Conservation (phyloP, 345 rosid species). For the Linum trigynum region DNA sequence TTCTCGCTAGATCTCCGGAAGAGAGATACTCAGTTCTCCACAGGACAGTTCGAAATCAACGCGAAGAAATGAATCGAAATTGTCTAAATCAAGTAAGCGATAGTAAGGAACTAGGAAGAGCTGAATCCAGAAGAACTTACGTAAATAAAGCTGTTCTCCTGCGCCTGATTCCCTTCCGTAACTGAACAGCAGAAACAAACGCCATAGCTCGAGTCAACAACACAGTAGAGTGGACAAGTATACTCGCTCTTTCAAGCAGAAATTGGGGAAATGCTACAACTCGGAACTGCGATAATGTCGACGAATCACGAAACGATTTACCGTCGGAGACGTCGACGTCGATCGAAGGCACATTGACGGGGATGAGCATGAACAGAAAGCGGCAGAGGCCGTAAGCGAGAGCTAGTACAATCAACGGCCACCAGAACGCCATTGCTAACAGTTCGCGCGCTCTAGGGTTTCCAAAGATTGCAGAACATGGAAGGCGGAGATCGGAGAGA, state of each 20-base stretch:
- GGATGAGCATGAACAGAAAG: constrained; percentile 79
- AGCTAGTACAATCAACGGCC: constrained; percentile 76
- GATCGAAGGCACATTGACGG: constrained; percentile 85
- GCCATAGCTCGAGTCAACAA: background rate
- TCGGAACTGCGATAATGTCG: background rate
- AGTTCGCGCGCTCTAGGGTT: background rate
- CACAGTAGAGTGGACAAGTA: background rate
- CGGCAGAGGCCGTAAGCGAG: constrained; percentile 86
- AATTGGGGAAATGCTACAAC: background rate
- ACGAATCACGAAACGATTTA: constrained; percentile 16
- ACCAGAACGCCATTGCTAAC: constrained; percentile 62
- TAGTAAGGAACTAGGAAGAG: background rate
- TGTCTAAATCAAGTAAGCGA: constrained; percentile 5
- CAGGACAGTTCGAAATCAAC: background rate
- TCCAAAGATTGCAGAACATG: background rate
- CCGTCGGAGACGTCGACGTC: constrained; percentile 95
- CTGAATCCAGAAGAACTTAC: constrained; percentile 35
- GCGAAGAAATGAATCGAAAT: background rate
- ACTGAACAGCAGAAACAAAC: constrained; percentile 32
- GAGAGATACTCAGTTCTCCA: background rate
- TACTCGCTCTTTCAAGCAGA: background rate
- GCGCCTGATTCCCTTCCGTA: constrained; percentile 62
- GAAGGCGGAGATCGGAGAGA: background rate
- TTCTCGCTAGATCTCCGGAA: background rate
- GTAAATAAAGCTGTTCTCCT: constrained; percentile 81